These are phyloP conservation scores for Daldinia loculata DNA, from an alignment of 495 filamentous ascomycete species.

Conservation along the genomic window DNA sequence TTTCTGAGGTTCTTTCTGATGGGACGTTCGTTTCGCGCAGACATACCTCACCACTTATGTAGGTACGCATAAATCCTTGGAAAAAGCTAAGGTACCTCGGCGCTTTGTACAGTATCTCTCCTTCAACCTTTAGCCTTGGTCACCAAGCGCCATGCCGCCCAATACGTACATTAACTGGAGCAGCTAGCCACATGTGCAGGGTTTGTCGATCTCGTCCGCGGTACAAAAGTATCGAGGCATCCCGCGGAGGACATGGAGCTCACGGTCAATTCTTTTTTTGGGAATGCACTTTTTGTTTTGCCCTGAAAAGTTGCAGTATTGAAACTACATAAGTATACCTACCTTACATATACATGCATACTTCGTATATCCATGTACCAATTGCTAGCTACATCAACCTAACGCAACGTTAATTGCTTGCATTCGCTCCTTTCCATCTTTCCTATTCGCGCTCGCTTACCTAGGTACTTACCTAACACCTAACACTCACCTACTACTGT, in stretches of 20 bases:
- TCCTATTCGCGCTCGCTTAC: conserved; percentile 11
- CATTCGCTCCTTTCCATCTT: conserved; percentile 29
- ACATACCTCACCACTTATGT: not conserved
- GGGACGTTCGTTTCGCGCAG: conserved; percentile 23
- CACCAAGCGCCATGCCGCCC: conserved; percentile 49
- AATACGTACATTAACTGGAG: conserved; percentile 38
- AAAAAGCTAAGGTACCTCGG: conserved; percentile 9
- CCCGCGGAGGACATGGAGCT: conserved; percentile 25
- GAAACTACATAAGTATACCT: not conserved
- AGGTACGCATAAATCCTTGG: not conserved
- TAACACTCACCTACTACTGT: conserved; percentile 8
- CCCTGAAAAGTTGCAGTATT: not conserved
- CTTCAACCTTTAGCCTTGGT: not conserved
- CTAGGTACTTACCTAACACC: conserved; percentile 5
- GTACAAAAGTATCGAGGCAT: conserved; percentile 43
- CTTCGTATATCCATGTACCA: conserved; percentile 3
- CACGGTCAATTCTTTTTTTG: conserved; percentile 23
- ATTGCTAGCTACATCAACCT: conserved; percentile 6
- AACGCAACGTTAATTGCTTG: conserved; percentile 34
- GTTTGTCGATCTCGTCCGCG: conserved; percentile 41
- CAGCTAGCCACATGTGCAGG: conserved; percentile 35
- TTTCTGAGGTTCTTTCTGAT: too few relatives aligned
- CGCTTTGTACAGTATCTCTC: conserved; percentile 7
- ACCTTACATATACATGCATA: not conserved
- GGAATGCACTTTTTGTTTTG: conserved; percentile 10